phyloP scores from a whole-genome alignment of 202 grass and related monocot species.

The Sporobolus alterniflorus region DNA sequence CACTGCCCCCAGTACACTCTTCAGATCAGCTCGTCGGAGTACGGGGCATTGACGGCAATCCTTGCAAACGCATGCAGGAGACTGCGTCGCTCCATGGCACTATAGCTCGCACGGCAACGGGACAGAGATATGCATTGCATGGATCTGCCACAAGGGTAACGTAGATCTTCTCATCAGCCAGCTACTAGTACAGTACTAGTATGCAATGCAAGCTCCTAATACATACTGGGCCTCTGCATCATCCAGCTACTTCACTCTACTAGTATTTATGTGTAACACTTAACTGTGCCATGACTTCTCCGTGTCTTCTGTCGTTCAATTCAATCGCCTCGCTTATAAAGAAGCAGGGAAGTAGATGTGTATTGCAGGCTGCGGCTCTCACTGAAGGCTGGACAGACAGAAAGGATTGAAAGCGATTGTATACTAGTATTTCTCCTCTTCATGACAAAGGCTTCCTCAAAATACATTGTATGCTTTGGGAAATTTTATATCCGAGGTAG shows the following conservation, averaged over 20 bases:
- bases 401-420: too few relatives aligned
- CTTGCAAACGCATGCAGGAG: conserved; percentile 17
- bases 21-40: too few relatives aligned
- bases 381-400: too few relatives aligned
- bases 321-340: conserved; percentile 34
- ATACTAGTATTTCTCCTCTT: too few relatives aligned
- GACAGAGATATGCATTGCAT: neutral
- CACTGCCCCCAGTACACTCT: neutral
- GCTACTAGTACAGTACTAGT: too few relatives aligned
- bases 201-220: too few relatives aligned
- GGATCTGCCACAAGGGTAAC: too few relatives aligned
- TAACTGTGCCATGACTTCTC: conserved; percentile 61
- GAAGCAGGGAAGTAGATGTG: neutral
- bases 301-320: conserved; percentile 56
- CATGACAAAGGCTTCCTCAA: too few relatives aligned
- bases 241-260: neutral
- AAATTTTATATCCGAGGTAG: too few relatives aligned
- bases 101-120: neutral
- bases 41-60: neutral
- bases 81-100: neutral
- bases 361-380: too few relatives aligned
- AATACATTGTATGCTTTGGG: too few relatives aligned
- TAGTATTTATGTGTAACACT: conserved; percentile 41
- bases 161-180: neutral
- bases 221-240: conserved; percentile 37